phyloP scores from a whole-genome alignment of 2,329 filamentous ascomycete species.

The Aspergillus tanneri region DNA sequence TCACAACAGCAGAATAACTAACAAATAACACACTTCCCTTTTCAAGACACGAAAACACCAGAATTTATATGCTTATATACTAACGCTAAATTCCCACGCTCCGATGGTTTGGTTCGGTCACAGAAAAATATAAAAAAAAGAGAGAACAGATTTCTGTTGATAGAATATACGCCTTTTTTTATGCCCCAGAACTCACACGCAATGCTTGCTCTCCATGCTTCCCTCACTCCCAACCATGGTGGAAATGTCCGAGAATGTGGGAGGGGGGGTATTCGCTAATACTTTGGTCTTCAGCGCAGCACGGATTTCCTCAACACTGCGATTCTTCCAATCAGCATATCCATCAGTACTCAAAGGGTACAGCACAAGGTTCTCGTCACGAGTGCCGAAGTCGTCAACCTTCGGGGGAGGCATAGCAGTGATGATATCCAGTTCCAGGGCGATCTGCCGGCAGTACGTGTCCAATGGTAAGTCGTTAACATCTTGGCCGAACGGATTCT shows the following conservation, averaged over 20 bases:
- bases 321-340: conserved; percentile 51
- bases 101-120: conserved; percentile 6
- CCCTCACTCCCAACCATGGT: conserved; percentile 20
- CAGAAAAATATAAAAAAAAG: conserved; percentile 1
- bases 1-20: conserved; percentile 6
- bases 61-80: conserved; percentile 25
- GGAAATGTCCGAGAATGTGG: not conserved
- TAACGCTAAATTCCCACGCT: conserved; percentile 19
- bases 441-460: conserved; percentile 71
- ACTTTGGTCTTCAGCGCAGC: conserved; percentile 42
- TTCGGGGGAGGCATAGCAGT: conserved; percentile 57
- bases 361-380: conserved; percentile 38
- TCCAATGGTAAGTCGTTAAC: conserved; percentile 81
- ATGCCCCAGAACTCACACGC: conserved; percentile 15
- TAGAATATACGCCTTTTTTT: conserved; percentile 4
- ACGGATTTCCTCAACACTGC: conserved; percentile 49
- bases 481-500: conserved; percentile 80
- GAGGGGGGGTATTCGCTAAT: conserved; percentile 20
- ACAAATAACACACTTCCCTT: conserved; percentile 8
- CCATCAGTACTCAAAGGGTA: conserved; percentile 46
- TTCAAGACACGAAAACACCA: conserved; percentile 27
- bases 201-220: conserved; percentile 22
- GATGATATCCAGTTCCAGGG: conserved; percentile 71
- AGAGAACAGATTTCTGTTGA: too few relatives aligned
- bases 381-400: conserved; percentile 49